Base-by-base conservation (phyloP, 2,329 filamentous ascomycete genomes). In the Hyphodiscus sp. region DNA sequence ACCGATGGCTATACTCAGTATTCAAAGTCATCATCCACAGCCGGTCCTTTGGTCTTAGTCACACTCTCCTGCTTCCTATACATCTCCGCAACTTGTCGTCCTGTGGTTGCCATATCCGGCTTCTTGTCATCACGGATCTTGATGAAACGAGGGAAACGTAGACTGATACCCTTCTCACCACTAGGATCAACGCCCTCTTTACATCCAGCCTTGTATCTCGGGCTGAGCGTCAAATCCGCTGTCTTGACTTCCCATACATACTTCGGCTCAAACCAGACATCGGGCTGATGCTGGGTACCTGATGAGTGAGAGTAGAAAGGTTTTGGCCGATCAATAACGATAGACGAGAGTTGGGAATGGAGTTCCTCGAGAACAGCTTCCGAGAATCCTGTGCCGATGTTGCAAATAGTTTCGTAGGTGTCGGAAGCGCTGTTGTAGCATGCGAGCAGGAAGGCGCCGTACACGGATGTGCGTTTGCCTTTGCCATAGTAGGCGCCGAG, bases 211-310 rank as follows among this genome's bases (percentile, higher is more conserved):
- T 91, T 90, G 73, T 99, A 99, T 41, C 91, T 78, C 23, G 94
- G 94, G 62, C 87, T 92, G 20, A 99, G 79, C 1, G 94, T 97
- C 63, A 99, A 71, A 75, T 99, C 94, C 1, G 94, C 94, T 13
- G 92, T 95, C 76, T 92, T 95, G 62, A 99, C 91, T 72, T 99
- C 94, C 94, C 94, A 99, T 1, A 99, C 94, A 64, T 87, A 86
- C 43, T 85, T 83, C 15, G 94, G 89, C 76, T 99, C 94, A 68
- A 99, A 94, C 94, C 94, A 99, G 41, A 99, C 91, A 69, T 99
- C 94, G 1, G 94, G 94, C 69, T 99, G 94, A 68, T 97, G 91
- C 72, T 95, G 92, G 48, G 84, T 83, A 49, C 89, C 89, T 0
- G 79, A 74, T 3, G 87, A 91, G 70, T 99, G 94, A 1, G 83